Base-by-base conservation (phyloP, 257 asterid genomes). In the Plantago ovata region DNA sequence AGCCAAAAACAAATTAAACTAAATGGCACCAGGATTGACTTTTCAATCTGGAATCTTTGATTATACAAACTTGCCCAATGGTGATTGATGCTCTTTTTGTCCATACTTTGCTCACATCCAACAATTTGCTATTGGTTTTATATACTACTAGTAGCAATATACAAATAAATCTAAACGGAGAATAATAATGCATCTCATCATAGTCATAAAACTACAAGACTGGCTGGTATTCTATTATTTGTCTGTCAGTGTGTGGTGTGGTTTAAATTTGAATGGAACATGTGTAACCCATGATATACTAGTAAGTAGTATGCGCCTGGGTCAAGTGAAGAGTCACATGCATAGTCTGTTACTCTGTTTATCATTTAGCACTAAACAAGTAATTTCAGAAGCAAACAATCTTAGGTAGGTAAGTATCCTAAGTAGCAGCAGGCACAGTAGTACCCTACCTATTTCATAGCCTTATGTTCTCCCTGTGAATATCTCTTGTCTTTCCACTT, bases 341-440 rank as follows among this genome's bases (percentile, higher is more conserved):
- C 64, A 62, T 62, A 4, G 51, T 62, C 60, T 62, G 53, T 57
- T 66, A 56, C 10, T 56, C 33, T 43, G 66, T 46, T 9, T 54
- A 41, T 56, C 56, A 58, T 41, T 15, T 59, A 10, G 22, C 19
- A n/a, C 23, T 49, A 58, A 43, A 42, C 47, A 23, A 38, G 65
- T n/a, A 43, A 7, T 52, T 50, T 13, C 58, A 38, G 45, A 50
- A 59, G 33, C 47, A 24, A 50, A 28, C 41, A 43, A 13, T 16
- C 12, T 49, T 28, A 28, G 39, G n/a, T 41, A 40, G 41, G 63
- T 49, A 18, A 64, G 83, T 62, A 72, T 70, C 77, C 72, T 46
- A 76, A 58, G 72, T 56, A 72, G 60, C 66, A n/a, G n/a, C n/a
- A n/a, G n/a, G n/a, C n/a, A n/a, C n/a, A n/a, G n/a, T n/a, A n/a